phyloP scores from a whole-genome alignment of 2,329 filamentous ascomycete species.

The Chalaropsis thielavioides region DNA sequence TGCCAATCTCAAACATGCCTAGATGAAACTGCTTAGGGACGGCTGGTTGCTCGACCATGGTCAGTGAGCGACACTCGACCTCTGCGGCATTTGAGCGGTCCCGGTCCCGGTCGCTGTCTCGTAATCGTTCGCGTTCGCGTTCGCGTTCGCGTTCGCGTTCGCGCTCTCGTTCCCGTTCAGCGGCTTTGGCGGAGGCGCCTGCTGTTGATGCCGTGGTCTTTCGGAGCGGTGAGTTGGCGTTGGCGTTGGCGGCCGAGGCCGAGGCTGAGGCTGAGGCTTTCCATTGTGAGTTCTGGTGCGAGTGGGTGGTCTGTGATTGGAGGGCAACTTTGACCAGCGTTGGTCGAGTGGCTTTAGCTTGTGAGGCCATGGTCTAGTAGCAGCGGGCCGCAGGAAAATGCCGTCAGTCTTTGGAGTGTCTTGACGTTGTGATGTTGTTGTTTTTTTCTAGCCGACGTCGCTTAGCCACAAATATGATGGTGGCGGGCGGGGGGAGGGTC shows the following conservation, averaged over 20 bases:
- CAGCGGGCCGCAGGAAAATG: not conserved
- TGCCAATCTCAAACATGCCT: slow-evolving; percentile 87
- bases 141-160: slow-evolving; percentile 10
- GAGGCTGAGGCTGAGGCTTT: slow-evolving; percentile 6
- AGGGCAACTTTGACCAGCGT: slow-evolving; percentile 79
- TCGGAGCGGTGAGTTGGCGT: slow-evolving; percentile 6
- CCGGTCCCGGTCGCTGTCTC: too few species aligned
- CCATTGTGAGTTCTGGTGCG: slow-evolving; percentile 31
- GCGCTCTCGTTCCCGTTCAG: slow-evolving; percentile 6
- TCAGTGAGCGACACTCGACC: slow-evolving; percentile 36
- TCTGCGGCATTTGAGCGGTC: slow-evolving; percentile 44
- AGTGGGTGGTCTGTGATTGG: slow-evolving; percentile 58
- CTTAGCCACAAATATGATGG: slow-evolving; percentile 1
- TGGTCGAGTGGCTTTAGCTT: slow-evolving; percentile 32
- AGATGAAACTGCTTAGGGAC: slow-evolving; percentile 60
- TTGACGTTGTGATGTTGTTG: slow-evolving; percentile 3
- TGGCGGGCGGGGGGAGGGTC: not conserved
- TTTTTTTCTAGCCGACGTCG: not conserved
- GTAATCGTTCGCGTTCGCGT: slow-evolving; percentile 15
- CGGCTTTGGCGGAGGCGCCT: slow-evolving; percentile 9
- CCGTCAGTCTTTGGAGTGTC: not conserved
- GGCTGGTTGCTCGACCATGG: slow-evolving; percentile 42
- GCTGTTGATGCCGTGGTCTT: slow-evolving; percentile 14
- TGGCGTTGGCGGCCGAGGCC: too few species aligned
- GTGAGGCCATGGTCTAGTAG: slow-evolving; percentile 15